These are phyloP conservation scores for Detonula confervacea DNA, from an alignment of 352 stramenopile genomes.

Conservation along the genomic window DNA sequence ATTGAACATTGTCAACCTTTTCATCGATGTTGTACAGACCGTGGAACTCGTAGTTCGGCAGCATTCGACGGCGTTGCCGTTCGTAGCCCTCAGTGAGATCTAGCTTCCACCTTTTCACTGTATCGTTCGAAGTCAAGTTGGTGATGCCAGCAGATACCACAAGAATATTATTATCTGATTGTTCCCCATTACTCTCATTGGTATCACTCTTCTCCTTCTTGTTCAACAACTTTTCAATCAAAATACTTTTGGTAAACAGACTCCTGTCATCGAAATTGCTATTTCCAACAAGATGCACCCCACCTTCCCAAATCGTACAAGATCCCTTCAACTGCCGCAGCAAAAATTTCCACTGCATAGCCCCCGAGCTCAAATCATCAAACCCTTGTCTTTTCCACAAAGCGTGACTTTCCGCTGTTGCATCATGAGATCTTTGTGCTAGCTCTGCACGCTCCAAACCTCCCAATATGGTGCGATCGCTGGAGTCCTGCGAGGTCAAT, in stretches of 20 bases:
- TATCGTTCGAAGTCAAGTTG: conserved; percentile 34
- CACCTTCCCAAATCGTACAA: conserved; percentile 84
- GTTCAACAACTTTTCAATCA: conserved; percentile 44
- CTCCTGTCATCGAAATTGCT: conserved; percentile 44
- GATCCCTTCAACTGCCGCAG: conserved; percentile 83
- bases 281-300: too few species aligned
- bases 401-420: conserved; percentile 79
- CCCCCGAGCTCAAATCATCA: conserved; percentile 85
- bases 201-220: conserved; percentile 31
- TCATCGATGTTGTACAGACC: conserved; percentile 86
- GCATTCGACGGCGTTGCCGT: conserved; percentile 73
- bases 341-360: conserved; percentile 85
- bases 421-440: conserved; percentile 71
- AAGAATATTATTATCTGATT: conserved; percentile 20
- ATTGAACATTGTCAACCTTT: conserved; percentile 66
- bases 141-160: neutral
- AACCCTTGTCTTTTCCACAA: conserved; percentile 86
- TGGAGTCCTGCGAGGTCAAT: conserved; percentile 74
- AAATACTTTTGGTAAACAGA: conserved; percentile 60
- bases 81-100: conserved; percentile 86
- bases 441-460: conserved; percentile 78
- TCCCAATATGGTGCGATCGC: conserved; percentile 80
- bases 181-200: conserved; percentile 17
- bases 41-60: conserved; percentile 87
- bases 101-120: conserved; percentile 82